A percentile compares a stretch with the other conserved stretches of the same genome.
Conservation (phyloP, 164 flowering plant genomes). For the Vitis rupestris region DNA sequence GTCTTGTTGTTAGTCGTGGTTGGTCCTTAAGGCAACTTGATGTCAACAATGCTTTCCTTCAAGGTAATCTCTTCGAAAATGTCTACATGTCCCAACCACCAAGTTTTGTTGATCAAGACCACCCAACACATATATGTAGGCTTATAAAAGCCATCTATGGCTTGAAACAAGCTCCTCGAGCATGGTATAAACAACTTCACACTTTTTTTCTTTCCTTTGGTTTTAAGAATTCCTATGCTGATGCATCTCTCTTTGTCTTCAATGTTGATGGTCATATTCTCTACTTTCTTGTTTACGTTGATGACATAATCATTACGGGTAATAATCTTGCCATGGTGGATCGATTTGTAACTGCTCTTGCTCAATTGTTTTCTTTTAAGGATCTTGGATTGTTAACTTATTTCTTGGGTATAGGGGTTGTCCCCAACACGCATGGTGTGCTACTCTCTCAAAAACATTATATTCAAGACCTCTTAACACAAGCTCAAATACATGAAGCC, state of each 20-base stretch:
- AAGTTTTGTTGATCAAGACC: background rate
- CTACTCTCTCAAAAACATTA: background rate
- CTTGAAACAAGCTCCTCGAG: too few relatives aligned
- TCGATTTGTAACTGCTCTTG: background rate
- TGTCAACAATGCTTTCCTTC: too few relatives aligned
- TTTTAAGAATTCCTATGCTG: background rate
- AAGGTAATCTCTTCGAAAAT: background rate
- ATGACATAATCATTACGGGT: background rate
- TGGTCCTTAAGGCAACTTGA: background rate
- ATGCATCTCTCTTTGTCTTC: background rate
- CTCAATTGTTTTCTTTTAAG: background rate
- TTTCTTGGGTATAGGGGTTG: background rate
- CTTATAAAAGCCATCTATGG: background rate
- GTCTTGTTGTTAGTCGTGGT: background rate
- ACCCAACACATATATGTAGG: background rate
- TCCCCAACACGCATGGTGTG: background rate
- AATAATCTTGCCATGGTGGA: background rate
- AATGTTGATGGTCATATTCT: too few relatives aligned
- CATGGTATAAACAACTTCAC: background rate
- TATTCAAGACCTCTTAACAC: background rate
- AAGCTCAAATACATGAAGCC: background rate
- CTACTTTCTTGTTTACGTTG: background rate
- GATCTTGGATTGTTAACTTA: background rate
- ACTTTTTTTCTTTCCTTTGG: background rate
- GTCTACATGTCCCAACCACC: background rate